Percentiles rank a stretch among this genome's conserved stretches.
Evolutionary conservation across 78 protist genomes (phyloP).

Genomic region (Mantamonas sphyraenae): DNA sequence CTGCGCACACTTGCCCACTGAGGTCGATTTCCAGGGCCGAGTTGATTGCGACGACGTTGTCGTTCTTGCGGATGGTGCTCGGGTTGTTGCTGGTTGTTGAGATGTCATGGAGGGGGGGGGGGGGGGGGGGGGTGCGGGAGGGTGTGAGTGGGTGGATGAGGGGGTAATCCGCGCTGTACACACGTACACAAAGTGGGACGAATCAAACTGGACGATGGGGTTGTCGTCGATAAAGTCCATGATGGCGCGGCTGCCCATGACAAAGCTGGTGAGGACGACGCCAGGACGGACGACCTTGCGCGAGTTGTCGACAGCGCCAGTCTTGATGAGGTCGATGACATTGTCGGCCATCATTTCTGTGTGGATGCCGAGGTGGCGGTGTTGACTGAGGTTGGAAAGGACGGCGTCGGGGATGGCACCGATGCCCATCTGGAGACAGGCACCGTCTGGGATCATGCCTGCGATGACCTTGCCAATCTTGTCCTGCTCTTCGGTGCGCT

Average conservation of each 20-base stretch:
- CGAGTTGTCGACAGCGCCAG: constrained; percentile 26
- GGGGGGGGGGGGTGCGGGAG: too few relatives aligned
- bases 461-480: constrained; percentile 1
- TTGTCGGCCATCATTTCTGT: constrained; percentile 42
- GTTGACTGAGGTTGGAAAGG: not conserved
- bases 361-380: constrained; percentile 48
- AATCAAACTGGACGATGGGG: too few relatives aligned
- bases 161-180: too few relatives aligned
- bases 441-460: constrained; percentile 16
- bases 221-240: constrained; percentile 31
- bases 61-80: constrained; percentile 15
- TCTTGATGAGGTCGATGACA: constrained; percentile 8
- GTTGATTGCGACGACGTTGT: constrained; percentile 28
- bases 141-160: too few relatives aligned
- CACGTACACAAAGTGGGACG: too few relatives aligned
- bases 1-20: constrained; percentile 44
- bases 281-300: constrained; percentile 10
- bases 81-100: too few relatives aligned
- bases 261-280: not conserved
- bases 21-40: constrained; percentile 39
- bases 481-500: not conserved
- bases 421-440: constrained; percentile 41
- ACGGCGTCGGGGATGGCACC: constrained; percentile 42
- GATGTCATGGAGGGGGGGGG: too few relatives aligned
- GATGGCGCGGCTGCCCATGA: constrained; percentile 15